phyloP scores from a whole-genome alignment of 768 basidiomycete genomes.

The Naganishia friedmannii region DNA sequence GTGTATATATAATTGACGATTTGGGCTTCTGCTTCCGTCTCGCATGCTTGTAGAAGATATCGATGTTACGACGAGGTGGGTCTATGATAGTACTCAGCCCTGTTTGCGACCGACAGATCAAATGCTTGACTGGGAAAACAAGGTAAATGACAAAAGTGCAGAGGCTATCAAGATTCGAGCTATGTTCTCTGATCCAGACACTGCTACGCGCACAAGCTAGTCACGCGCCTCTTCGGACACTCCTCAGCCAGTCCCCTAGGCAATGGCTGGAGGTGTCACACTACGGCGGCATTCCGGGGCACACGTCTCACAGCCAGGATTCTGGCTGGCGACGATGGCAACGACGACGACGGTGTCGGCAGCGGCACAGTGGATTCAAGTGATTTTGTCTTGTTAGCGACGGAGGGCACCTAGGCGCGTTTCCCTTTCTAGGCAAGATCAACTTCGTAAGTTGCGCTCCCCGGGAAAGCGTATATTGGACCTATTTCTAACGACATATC shows the following conservation, averaged over 20 bases:
- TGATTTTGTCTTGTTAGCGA: not conserved
- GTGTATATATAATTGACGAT: no score
- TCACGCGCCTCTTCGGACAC: not conserved
- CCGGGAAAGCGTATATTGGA: not conserved
- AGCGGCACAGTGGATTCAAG: slow-evolving; percentile 11
- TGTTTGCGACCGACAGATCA: no score
- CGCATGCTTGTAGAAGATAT: no score
- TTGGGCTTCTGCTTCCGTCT: no score
- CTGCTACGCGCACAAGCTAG: not conserved
- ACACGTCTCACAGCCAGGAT: slow-evolving; percentile 6
- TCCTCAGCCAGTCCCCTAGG: slow-evolving; percentile 1
- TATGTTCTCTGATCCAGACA: no score
- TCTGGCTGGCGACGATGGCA: slow-evolving; percentile 4
- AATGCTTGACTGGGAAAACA: no score
- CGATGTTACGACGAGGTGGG: no score
- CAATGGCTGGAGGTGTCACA: not conserved
- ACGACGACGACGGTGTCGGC: slow-evolving; percentile 12
- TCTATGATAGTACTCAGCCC: no score
- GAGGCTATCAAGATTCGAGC: no score
- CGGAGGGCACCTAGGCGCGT: not conserved
- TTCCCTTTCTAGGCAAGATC: slow-evolving; percentile 13
- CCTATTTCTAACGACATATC: slow-evolving; percentile 16
- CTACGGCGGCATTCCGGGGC: slow-evolving; percentile 10
- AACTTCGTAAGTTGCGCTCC: slow-evolving; percentile 14
- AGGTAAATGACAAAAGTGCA: no score